phyloP scores from a whole-genome alignment of 352 stramenopile species.

The Thalassiosira allenii region DNA sequence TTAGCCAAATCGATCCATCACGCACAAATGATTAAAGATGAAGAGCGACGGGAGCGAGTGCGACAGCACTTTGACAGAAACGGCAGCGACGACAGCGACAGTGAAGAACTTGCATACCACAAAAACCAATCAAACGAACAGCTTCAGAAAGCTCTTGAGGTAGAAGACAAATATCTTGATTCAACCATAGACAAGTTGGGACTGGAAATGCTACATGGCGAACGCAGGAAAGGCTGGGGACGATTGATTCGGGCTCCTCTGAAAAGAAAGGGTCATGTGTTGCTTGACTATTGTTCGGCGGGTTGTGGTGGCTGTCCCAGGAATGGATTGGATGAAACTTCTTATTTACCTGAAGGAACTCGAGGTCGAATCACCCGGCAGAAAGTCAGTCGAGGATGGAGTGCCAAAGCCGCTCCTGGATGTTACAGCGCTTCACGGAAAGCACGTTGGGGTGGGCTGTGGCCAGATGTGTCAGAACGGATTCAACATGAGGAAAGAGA shows the following conservation, averaged over 20 bases:
- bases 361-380: conserved; percentile 70
- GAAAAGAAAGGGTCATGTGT: conserved; percentile 79
- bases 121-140: too few relatives aligned
- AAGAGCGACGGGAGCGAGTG: conserved; percentile 11
- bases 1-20: conserved; percentile 46
- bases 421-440: conserved; percentile 74
- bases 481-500: too few relatives aligned
- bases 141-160: conserved; percentile 29
- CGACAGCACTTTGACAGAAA: neutral
- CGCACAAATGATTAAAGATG: conserved; percentile 25
- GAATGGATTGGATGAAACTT: too few relatives aligned
- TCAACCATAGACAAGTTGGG: conserved; percentile 69
- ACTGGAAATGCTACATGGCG: conserved; percentile 71
- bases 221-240: conserved; percentile 66
- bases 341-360: conserved; percentile 6
- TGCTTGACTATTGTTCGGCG: conserved; percentile 77
- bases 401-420: conserved; percentile 63
- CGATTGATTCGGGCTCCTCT: conserved; percentile 75
- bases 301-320: conserved; percentile 21
- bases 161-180: conserved; percentile 70
- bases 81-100: conserved; percentile 7
- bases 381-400: conserved; percentile 64
- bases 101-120: conserved; percentile 16
- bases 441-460: conserved; percentile 79
- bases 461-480: conserved; percentile 68